Base-by-base conservation (phyloP, 1,139 yeast species). In the Torulaspora globosa region DNA sequence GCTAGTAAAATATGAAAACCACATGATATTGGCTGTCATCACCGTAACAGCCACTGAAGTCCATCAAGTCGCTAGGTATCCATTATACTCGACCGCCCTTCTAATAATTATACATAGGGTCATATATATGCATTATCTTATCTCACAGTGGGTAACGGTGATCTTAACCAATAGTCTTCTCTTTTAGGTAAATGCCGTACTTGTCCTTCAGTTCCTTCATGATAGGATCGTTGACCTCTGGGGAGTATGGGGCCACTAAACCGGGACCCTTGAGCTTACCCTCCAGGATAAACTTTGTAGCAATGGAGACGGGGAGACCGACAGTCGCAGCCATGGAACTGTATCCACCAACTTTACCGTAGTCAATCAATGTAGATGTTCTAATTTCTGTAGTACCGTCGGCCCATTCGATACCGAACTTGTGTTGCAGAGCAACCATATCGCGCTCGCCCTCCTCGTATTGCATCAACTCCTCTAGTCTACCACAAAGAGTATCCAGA, bases 231-330 rank as follows among this genome's bases (percentile, higher is more conserved):
- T 89, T 89, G 65, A 88, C 80, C 67, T 87, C 92, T 54, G 95
- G 84, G 54, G 88, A 74, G 79, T 87, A 86, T 65, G 98, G 98
- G 47, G 97, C 97, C 60, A 84, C 77, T 65, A 92, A 77, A 59
- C 98, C 98, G 43, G 88, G 84, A 53, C 75, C 76, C 62, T 76
- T 74, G 65, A 88, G 84, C 54, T 84, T 80, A 54, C 96, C 96
- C 58, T 84, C 79, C 62, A 92, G 78, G 56, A 92, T 86, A 70
- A 86, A 85, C 73, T 82, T 82, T 53, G 84, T 77, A 34, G 97
- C 98, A 68, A 92, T 95, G 50, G 97, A 97, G 72, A 96, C 92
- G 57, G 98, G 98, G 57, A 89, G 94, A 74, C 98, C 98, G 49
- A 92, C 98, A 58, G 88, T 78, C 69, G 92, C 90, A 58, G 98